phyloP scores from a whole-genome alignment of 192 early-diverging fungal species.

The Coemansia sp. region DNA sequence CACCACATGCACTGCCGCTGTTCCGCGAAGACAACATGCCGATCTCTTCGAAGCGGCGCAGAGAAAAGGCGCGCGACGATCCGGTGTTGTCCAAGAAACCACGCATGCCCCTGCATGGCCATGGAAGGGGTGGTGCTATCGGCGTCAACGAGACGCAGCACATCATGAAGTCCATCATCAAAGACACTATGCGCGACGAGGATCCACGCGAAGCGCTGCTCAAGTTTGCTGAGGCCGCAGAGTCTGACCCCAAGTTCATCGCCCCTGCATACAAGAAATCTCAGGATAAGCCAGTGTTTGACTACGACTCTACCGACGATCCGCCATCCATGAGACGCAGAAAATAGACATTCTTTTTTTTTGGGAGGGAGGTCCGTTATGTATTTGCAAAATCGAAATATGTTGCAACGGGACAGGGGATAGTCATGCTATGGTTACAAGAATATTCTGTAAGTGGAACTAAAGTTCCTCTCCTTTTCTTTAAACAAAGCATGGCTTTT shows the following conservation, averaged over 20 bases:
- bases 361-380: too few relatives aligned
- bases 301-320: constrained; percentile 30
- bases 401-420: too few relatives aligned
- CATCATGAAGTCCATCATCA: constrained; percentile 76
- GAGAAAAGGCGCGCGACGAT: constrained; percentile 71
- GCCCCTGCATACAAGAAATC: constrained; percentile 75
- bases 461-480: too few relatives aligned
- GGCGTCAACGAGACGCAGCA: constrained; percentile 81
- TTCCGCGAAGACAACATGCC: constrained; percentile 72
- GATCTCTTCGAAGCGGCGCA: constrained; percentile 65
- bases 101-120: constrained; percentile 65
- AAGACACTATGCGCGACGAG: constrained; percentile 75
- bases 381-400: neutral
- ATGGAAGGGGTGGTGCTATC: constrained; percentile 83
- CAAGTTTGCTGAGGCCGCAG: constrained; percentile 77
- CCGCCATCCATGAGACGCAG: constrained; percentile 43
- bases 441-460: too few relatives aligned
- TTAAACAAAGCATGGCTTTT: too few relatives aligned
- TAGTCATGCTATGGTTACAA: too few relatives aligned
- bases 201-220: constrained; percentile 93
- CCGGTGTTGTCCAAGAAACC: constrained; percentile 67
- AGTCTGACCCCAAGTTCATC: constrained; percentile 85
- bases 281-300: constrained; percentile 72
- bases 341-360: constrained; percentile 19
- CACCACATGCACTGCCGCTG: constrained; percentile 85